Conservation (phyloP, 2,329 filamentous ascomycete species). For the Diplodia scrobiculata region DNA sequence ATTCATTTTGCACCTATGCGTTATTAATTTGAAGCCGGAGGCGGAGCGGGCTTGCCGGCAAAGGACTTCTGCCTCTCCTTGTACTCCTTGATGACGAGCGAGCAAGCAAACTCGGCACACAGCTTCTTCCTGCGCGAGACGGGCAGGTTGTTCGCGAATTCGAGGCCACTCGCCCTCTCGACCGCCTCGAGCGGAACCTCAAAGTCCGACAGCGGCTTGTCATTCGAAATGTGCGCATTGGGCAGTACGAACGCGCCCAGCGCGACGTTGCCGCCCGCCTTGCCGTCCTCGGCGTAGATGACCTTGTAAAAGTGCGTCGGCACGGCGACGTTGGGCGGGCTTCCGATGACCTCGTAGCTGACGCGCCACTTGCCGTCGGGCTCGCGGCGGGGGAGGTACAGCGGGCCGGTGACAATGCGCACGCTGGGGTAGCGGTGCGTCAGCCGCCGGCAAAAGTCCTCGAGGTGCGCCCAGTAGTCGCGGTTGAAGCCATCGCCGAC, state of each 20-base stretch:
- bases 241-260: slow-evolving; percentile 93
- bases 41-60: slow-evolving; percentile 23
- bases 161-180: slow-evolving; percentile 86
- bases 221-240: slow-evolving; percentile 84
- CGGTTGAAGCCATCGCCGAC: slow-evolving; percentile 98
- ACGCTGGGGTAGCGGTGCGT: slow-evolving; percentile 81
- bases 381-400: slow-evolving; percentile 87
- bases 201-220: slow-evolving; percentile 85
- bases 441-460: slow-evolving; percentile 90
- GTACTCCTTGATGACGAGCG: slow-evolving; percentile 81
- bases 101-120: slow-evolving; percentile 83
- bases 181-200: slow-evolving; percentile 92
- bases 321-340: slow-evolving; percentile 89
- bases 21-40: neutral
- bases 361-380: slow-evolving; percentile 95
- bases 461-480: slow-evolving; percentile 99
- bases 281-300: slow-evolving; percentile 88
- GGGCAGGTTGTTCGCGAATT: slow-evolving; percentile 83
- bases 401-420: slow-evolving; percentile 85
- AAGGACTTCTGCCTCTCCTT: slow-evolving; percentile 59
- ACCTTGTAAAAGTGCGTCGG: slow-evolving; percentile 99
- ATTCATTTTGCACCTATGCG: neutral
- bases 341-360: slow-evolving; percentile 92
- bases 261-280: slow-evolving; percentile 66
- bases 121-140: slow-evolving; percentile 71